A percentile compares a stretch with the other conserved stretches of the same genome.
Evolutionary conservation across 768 basidiomycete species (phyloP).

Genomic region (Leccinum broughii): DNA sequence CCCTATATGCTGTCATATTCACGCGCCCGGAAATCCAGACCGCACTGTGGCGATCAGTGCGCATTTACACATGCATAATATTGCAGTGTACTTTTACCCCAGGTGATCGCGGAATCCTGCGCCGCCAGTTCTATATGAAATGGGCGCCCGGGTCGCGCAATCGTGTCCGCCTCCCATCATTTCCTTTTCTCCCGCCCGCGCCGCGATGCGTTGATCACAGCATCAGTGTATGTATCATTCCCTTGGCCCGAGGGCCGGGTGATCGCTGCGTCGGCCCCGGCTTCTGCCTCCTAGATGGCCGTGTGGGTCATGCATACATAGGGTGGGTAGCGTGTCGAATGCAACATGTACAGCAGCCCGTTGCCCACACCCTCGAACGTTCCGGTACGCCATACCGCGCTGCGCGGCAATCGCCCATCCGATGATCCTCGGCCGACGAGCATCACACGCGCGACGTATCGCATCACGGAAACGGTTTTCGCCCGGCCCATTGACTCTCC

Average conservation of each 20-base stretch:
- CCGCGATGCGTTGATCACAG: neutral
- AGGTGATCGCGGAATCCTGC: neutral
- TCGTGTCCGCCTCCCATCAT: neutral
- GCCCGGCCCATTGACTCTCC: neutral
- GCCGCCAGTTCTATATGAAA: neutral
- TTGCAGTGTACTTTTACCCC: neutral
- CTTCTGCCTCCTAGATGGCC: neutral
- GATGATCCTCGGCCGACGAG: neutral
- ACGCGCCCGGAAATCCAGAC: neutral
- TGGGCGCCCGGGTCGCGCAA: neutral
- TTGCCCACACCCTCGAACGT: neutral
- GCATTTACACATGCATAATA: neutral
- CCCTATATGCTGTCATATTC: neutral
- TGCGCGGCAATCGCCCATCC: neutral
- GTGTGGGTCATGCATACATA: neutral
- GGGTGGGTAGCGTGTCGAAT: neutral
- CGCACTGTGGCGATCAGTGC: neutral
- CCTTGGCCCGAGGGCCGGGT: neutral
- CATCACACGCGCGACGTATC: neutral
- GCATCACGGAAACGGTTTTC: neutral
- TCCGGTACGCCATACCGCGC: neutral
- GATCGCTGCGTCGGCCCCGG: neutral
- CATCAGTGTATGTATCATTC: neutral
- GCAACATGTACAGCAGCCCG: neutral
- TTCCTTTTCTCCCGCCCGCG: neutral